phyloP scores from a whole-genome alignment of 805 yeast species.

The Cyberlindnera subsufficiens region DNA sequence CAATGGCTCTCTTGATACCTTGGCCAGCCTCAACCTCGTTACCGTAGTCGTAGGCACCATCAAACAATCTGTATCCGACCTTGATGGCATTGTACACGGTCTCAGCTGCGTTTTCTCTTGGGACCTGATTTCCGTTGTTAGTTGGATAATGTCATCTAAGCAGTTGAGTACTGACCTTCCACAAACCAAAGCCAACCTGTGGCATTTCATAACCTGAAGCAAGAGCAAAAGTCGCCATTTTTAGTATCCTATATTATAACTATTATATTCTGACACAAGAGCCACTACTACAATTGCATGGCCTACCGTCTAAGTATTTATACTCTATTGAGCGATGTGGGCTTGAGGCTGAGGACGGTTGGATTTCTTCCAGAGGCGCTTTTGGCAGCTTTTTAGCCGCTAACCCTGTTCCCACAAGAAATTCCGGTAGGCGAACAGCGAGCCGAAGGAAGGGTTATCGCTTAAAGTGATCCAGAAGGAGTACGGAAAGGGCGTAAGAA shows the following conservation, averaged over 20 bases:
- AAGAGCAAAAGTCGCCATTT: constrained; percentile 5
- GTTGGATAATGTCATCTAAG: too few species aligned
- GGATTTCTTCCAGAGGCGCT: too few species aligned
- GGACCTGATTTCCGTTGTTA: constrained; percentile 1
- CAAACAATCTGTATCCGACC: constrained; percentile 66
- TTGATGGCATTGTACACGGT: constrained; percentile 58
- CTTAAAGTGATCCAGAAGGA: too few species aligned
- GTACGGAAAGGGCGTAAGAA: too few species aligned
- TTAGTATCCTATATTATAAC: neutral
- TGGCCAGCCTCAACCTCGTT: constrained; percentile 55
- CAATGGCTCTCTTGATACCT: constrained; percentile 42
- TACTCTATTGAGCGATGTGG: too few species aligned
- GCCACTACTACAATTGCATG: too few species aligned
- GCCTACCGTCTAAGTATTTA: too few species aligned
- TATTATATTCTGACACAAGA: neutral
- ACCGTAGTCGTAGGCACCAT: constrained; percentile 63
- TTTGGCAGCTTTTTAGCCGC: too few species aligned
- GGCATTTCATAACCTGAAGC: constrained; percentile 18
- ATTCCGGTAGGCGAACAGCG: too few species aligned
- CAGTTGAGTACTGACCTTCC: constrained; percentile 6
- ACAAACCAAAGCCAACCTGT: constrained; percentile 17
- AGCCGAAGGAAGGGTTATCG: too few species aligned
- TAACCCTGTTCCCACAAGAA: too few species aligned
- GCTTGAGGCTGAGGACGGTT: too few species aligned
- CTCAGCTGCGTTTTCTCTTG: constrained; percentile 29